Conservation (phyloP, 2,329 filamentous ascomycete genomes). For the Falciphora oryzae region DNA sequence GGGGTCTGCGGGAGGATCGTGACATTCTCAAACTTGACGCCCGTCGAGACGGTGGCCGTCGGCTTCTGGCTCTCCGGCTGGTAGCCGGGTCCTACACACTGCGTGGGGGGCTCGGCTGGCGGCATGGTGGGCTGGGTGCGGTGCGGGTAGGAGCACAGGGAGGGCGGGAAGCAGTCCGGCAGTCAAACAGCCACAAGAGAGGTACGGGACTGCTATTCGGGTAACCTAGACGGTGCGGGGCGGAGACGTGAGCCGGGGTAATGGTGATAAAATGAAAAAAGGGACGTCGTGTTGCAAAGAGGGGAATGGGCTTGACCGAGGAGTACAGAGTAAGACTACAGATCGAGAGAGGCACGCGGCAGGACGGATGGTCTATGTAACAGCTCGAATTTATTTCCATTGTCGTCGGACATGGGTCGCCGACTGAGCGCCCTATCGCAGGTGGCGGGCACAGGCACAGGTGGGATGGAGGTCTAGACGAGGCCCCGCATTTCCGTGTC, state of each 20-base stretch:
- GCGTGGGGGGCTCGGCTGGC: constrained; percentile 30
- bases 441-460: background rate
- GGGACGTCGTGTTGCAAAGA: too few species aligned
- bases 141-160: constrained; percentile 1
- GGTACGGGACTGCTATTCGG: background rate
- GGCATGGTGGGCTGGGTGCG: constrained; percentile 5
- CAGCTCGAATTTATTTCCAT: background rate
- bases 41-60: constrained; percentile 80
- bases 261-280: background rate
- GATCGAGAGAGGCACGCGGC: background rate
- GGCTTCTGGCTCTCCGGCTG: constrained; percentile 71
- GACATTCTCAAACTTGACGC: constrained; percentile 75
- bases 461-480: background rate
- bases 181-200: background rate
- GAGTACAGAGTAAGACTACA: background rate
- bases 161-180: background rate
- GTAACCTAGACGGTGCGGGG: background rate
- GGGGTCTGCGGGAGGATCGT: constrained; percentile 88
- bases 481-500: background rate
- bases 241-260: background rate
- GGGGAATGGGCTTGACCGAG: background rate
- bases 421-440: background rate
- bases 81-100: constrained; percentile 77
- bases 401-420: background rate
- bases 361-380: background rate